Percentiles rank a stretch among this genome's conserved stretches.
Conservation (phyloP, 129 eudicot species). For the Pittosporum tobira region DNA sequence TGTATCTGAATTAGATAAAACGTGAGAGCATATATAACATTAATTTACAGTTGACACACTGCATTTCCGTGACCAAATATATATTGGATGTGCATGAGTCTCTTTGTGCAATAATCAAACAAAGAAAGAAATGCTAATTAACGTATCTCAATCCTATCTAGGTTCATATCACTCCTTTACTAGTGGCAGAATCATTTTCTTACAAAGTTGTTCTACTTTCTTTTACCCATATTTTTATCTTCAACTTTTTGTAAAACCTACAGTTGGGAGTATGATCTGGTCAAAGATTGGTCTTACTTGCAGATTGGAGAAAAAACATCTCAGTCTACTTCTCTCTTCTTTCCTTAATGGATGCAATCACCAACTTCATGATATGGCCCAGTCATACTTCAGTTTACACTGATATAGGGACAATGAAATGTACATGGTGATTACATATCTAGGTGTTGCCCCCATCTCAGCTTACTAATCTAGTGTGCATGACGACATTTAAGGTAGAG, state of each 20-base stretch:
- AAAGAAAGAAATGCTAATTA: not conserved
- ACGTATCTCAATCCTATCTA: not conserved
- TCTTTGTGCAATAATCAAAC: not conserved
- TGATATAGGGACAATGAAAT: too few relatives aligned
- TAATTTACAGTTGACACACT: not conserved
- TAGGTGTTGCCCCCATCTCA: too few relatives aligned
- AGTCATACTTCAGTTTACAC: too few relatives aligned
- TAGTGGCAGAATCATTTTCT: not conserved
- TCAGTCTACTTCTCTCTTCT: not conserved
- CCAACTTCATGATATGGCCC: too few relatives aligned
- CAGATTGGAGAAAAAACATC: not conserved
- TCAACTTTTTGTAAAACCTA: not conserved
- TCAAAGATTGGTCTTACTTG: not conserved
- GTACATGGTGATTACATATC: too few relatives aligned
- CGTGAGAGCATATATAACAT: slow-evolving; percentile 7
- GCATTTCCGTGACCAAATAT: not conserved
- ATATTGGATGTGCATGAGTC: not conserved
- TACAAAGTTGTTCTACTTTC: not conserved
- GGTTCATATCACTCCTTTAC: not conserved
- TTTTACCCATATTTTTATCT: not conserved
- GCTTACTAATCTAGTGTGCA: too few relatives aligned
- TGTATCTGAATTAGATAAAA: slow-evolving; percentile 1
- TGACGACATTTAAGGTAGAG: too few relatives aligned
- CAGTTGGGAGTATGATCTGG: not conserved
- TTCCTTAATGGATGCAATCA: not conserved